A percentile compares a stretch with the other conserved stretches of the same genome.
These are phyloP conservation scores for Salix brachista DNA, from an alignment of 345 rosid genomes.

Conservation along the genomic window DNA sequence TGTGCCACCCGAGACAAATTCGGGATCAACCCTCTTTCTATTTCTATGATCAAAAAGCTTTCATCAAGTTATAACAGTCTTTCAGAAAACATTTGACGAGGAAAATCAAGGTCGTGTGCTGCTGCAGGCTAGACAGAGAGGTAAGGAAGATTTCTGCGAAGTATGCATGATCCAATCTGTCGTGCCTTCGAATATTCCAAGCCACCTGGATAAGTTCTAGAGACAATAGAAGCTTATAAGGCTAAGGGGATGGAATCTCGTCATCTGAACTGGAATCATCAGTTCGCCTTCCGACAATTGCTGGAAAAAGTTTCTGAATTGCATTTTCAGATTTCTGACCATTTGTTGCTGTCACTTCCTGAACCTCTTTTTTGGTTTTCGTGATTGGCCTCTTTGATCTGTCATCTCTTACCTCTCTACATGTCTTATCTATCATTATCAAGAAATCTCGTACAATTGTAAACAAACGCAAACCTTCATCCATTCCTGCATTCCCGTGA, in stretches of 20 bases:
- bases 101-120: background rate
- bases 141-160: background rate
- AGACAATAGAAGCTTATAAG: background rate
- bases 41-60: background rate
- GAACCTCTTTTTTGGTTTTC: slow-evolving; percentile 33
- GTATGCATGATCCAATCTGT: background rate
- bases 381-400: slow-evolving; percentile 26
- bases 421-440: slow-evolving; percentile 66
- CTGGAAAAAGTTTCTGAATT: slow-evolving; percentile 54
- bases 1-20: background rate
- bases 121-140: background rate
- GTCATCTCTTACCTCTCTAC: slow-evolving; percentile 52
- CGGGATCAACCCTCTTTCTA: background rate
- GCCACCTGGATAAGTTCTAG: background rate
- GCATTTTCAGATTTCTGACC: slow-evolving; percentile 40
- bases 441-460: slow-evolving; percentile 73
- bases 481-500: slow-evolving; percentile 62
- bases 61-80: background rate
- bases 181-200: background rate
- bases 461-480: slow-evolving; percentile 82
- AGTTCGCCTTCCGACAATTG: slow-evolving; percentile 47
- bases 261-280: slow-evolving; percentile 61
- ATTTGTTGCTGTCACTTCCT: slow-evolving; percentile 21
- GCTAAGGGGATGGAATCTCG: slow-evolving; percentile 34
- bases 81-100: background rate